phyloP scores from a whole-genome alignment of 2,329 filamentous ascomycete species.

The Plenodomus tracheiphilus region DNA sequence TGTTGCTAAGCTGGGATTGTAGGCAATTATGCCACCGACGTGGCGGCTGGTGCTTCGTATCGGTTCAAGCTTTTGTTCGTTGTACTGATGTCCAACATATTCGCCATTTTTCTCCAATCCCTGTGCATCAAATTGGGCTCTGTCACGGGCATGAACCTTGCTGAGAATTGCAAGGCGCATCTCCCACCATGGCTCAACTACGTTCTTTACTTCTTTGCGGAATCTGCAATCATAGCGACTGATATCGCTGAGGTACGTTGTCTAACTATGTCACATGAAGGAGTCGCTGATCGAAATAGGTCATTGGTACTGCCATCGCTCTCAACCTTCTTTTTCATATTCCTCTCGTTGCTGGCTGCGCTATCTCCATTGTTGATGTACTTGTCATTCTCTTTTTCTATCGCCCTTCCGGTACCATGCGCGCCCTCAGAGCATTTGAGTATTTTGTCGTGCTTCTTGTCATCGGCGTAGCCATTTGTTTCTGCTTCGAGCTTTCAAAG shows the following conservation, averaged over 20 bases:
- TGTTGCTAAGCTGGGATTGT: not conserved
- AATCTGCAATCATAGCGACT: constrained; percentile 61
- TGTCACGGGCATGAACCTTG: constrained; percentile 55
- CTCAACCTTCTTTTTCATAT: constrained; percentile 59
- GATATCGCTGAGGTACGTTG: constrained; percentile 58
- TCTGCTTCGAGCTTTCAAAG: constrained; percentile 60
- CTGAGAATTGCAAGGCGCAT: constrained; percentile 53
- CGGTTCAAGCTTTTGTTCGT: constrained; percentile 69
- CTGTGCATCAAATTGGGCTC: constrained; percentile 64
- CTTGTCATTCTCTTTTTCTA: constrained; percentile 62
- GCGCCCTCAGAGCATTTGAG: constrained; percentile 57
- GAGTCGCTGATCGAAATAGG: constrained; percentile 32
- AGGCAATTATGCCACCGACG: constrained; percentile 69
- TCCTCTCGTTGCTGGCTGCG: constrained; percentile 59
- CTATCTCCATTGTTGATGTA: constrained; percentile 60
- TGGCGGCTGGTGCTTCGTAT: constrained; percentile 68
- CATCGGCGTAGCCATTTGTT: constrained; percentile 60
- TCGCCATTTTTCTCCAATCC: constrained; percentile 71
- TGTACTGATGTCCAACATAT: constrained; percentile 69
- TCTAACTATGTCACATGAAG: no score
- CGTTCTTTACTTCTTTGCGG: constrained; percentile 58
- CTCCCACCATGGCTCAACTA: constrained; percentile 60
- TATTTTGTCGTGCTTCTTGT: constrained; percentile 59
- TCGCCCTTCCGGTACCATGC: constrained; percentile 56
- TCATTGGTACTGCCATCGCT: constrained; percentile 61